Evolutionary conservation across 768 basidiomycete species (phyloP), one percentile per base, ranked within the genome.

Genomic region (Suillus plorans): DNA sequence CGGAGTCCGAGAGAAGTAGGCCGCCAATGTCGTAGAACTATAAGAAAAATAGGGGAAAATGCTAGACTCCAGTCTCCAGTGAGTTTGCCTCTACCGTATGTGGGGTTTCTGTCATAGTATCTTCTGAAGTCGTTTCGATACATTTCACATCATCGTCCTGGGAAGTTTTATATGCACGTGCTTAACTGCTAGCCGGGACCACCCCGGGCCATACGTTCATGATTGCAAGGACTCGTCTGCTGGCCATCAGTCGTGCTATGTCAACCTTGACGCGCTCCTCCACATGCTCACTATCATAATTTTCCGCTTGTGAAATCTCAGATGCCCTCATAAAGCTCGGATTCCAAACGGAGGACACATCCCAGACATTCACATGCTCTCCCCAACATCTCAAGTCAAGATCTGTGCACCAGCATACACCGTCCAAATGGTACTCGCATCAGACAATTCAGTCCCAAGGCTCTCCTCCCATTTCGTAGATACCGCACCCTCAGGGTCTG

Each of bases 321-420:
- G 95, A 97, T 70, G 92, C 94, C 3, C 86, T 97, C 69, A 79
- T 95, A 68, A 95, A 93, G 76, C 86, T 96, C 41, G 85, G 86
- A 10, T 72, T 16, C 78, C 84, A 14, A 84, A 88, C 68, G 94
- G 93, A 1, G 94, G 95, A 1, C 82, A 87, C 70, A 82, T 97
- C n/a, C 88, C 92, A 4, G 94, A 94, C 73, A 84, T 97, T 13
- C 77, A 83, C 61, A 77, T 84, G 78, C 80, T 85, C 4, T 76
- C 77, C 28, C 71, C 77, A 0, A 67, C 71, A 6, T 60, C 78
- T 12, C 79, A 80, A 52, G 76, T 82, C 45, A 80, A 78, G 59
- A 74, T 89, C 56, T 92, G 90, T 71, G 92, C 89, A 2, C 90
- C 89, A 41, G 95, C 92, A 3, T 95, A 92, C 73, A 97, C 95